Percentiles rank a stretch among this genome's conserved stretches.
Evolutionary conservation across 768 basidiomycete genomes (phyloP).

Genomic region (Lactifluus rugatus): DNA sequence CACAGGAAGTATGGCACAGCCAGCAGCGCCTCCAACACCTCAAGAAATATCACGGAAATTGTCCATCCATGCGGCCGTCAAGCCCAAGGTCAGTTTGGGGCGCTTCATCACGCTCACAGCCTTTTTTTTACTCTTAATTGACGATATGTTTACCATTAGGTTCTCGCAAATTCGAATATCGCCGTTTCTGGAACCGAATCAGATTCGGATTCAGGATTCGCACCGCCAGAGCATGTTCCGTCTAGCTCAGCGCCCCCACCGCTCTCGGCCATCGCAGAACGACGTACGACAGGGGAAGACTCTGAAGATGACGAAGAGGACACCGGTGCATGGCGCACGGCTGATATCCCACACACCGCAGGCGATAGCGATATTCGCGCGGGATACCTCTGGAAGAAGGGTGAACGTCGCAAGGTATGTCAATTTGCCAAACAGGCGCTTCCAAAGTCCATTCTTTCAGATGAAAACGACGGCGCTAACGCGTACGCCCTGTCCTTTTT

Average conservation of each 20-base stretch:
- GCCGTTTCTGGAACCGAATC: slow-evolving; percentile 69
- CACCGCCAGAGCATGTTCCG: slow-evolving; percentile 36
- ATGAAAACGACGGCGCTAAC: neutral
- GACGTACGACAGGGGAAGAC: slow-evolving; percentile 31
- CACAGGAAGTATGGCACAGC: slow-evolving; percentile 8
- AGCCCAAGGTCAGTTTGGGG: slow-evolving; percentile 30
- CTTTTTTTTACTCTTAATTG: neutral
- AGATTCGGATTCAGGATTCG: slow-evolving; percentile 73
- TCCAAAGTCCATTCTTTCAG: neutral
- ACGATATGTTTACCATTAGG: slow-evolving; percentile 15
- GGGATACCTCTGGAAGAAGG: slow-evolving; percentile 97
- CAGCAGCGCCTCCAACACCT: slow-evolving; percentile 62
- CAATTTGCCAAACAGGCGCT: too few relatives aligned
- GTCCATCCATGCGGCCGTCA: slow-evolving; percentile 57
- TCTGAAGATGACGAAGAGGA: slow-evolving; percentile 73
- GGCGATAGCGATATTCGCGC: slow-evolving; percentile 75
- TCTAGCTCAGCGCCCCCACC: slow-evolving; percentile 7
- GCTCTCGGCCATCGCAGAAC: slow-evolving; percentile 69
- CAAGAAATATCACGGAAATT: slow-evolving; percentile 84
- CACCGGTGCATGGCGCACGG: slow-evolving; percentile 62
- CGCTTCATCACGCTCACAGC: slow-evolving; percentile 17
- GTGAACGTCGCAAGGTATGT: slow-evolving; percentile 87
- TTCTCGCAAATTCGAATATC: slow-evolving; percentile 25
- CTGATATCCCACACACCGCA: slow-evolving; percentile 34
- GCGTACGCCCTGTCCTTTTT: neutral